Evolutionary conservation across 192 early-diverging fungal genomes (phyloP), one percentile per base, ranked within the genome.

Genomic region (Podila clonocystis): DNA sequence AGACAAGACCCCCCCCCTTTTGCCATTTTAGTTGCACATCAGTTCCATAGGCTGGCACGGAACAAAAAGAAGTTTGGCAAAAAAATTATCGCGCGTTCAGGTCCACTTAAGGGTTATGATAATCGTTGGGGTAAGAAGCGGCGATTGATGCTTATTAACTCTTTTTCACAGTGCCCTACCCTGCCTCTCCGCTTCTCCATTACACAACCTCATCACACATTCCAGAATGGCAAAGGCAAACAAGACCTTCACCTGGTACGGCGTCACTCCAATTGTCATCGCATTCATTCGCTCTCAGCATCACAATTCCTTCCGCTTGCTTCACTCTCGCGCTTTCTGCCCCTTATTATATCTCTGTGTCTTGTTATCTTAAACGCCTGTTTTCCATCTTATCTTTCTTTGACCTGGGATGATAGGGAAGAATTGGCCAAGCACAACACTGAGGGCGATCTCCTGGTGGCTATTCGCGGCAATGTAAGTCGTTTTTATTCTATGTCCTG

Each of bases 381-480:
- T 34, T 63, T 36, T 63, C 20, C 59, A 19, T 60, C 30, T 60
- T 31, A 24, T 60, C 26, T 60, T 60, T 60, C 12, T 60, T 60
- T 60, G 59, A 30, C 26, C 30, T 2, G 15, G 22, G 5, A 24
- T 17, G 26, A 30, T 55, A 79, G 84, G 84, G 70, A 82, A 74
- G 83, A 88, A 58, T 15, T 88, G 22, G 71, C 87, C 0, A 62
- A 55, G 17, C 87, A 88, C 63, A 86, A 85, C 59, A 82, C 58
- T n/a, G 48, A 38, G 5, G 65, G 63, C 26, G 83, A 87, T 30
- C 68, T 82, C 17, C 75, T 75, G 60, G 67, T 88, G 41, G 80
- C 83, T 29, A 34, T 86, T 29, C 79, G 83, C 65, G 85, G 87
- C 69, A 87, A 85, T 33, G 79, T 79, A 79, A 58, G 75, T 63